Conservation (phyloP, 768 basidiomycete genomes). For the Arthromyces matolae region DNA sequence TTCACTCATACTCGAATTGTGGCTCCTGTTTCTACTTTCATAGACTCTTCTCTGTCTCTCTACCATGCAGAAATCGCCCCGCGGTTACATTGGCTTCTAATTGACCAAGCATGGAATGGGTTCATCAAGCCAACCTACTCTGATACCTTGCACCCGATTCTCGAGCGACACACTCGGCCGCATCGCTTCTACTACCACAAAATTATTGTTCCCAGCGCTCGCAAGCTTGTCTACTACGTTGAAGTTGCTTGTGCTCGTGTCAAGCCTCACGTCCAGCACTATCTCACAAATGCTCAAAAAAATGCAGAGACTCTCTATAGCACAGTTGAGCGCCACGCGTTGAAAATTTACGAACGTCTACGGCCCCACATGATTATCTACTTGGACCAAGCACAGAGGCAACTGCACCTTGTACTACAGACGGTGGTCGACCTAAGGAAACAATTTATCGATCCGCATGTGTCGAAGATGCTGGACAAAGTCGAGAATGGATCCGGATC, state of each 20-base stretch:
- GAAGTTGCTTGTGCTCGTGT: slow-evolving; percentile 20
- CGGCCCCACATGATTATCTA: slow-evolving; percentile 12
- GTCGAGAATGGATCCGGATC: slow-evolving; percentile 42
- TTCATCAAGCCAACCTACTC: slow-evolving; percentile 27
- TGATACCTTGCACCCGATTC: slow-evolving; percentile 26
- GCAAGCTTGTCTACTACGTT: slow-evolving; percentile 34
- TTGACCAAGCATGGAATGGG: slow-evolving; percentile 16
- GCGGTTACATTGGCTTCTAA: slow-evolving; percentile 10
- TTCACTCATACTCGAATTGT: slow-evolving; percentile 33
- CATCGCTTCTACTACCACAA: slow-evolving; percentile 31
- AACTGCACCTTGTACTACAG: slow-evolving; percentile 29
- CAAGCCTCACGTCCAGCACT: slow-evolving; percentile 8
- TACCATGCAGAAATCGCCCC: slow-evolving; percentile 17
- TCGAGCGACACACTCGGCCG: slow-evolving; percentile 30
- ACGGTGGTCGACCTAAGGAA: slow-evolving; percentile 46
- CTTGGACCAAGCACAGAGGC: slow-evolving; percentile 38
- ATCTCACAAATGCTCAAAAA: not conserved
- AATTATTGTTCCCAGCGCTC: slow-evolving; percentile 44
- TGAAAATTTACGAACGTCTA: not conserved
- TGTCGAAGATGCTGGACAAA: slow-evolving; percentile 71
- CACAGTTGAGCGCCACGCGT: not conserved
- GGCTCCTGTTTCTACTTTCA: slow-evolving; percentile 21
- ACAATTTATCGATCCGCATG: slow-evolving; percentile 73
- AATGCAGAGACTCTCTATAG: slow-evolving; percentile 3
- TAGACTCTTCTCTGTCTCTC: slow-evolving; percentile 8